phyloP scores from a whole-genome alignment of 2,329 filamentous ascomycete genomes.

The Stachybotrys echinatus region DNA sequence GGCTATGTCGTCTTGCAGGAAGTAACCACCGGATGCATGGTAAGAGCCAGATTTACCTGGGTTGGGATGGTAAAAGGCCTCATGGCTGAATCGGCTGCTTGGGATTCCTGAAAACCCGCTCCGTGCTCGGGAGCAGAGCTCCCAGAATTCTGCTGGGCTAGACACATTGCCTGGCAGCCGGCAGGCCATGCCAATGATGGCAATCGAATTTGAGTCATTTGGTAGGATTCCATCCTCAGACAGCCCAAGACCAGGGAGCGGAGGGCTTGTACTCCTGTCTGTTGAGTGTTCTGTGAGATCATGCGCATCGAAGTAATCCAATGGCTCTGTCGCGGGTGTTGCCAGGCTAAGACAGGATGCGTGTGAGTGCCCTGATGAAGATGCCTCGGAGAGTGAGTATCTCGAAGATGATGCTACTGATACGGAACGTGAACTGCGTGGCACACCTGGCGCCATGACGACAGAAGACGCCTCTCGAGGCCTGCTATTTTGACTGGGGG shows the following conservation, averaged over 20 bases:
- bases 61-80: constrained; percentile 20
- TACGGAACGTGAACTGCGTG: not conserved
- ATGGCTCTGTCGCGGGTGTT: not conserved
- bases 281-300: not conserved
- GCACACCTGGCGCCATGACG: not conserved
- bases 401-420: not conserved
- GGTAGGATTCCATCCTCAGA: not conserved
- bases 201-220: constrained; percentile 10
- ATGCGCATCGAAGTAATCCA: not conserved
- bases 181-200: constrained; percentile 33
- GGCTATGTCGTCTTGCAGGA: constrained; percentile 1
- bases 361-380: not conserved
- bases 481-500: too few relatives aligned
- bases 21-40: constrained; percentile 4
- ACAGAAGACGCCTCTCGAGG: not conserved
- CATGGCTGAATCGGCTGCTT: constrained; percentile 15
- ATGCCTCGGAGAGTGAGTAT: not conserved
- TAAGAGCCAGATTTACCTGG: constrained; percentile 20
- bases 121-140: constrained; percentile 20
- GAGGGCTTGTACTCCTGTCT: not conserved
- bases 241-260: not conserved
- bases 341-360: not conserved
- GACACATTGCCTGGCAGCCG: constrained; percentile 29
- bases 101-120: constrained; percentile 25
- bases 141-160: constrained; percentile 30